Evolutionary conservation across 108 stramenopile species (phyloP), one percentile per base, ranked within the genome.

Genomic region (Licmophora abbreviata): DNA sequence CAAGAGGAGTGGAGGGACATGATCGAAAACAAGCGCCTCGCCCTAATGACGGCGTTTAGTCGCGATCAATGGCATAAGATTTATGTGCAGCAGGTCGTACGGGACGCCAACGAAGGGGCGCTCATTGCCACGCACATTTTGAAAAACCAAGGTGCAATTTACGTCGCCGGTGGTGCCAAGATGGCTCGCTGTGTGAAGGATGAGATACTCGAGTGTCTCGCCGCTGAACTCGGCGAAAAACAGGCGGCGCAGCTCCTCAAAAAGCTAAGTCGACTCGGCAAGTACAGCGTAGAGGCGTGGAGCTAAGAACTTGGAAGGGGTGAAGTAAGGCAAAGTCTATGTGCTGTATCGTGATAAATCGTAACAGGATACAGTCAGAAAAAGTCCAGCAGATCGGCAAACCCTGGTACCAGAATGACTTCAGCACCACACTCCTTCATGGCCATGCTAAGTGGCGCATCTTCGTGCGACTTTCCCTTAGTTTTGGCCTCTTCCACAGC

Each of bases 141-240:
- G 35, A 68, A 71, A 29, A 37, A 48, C 0, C 38, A 63, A 28
- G 85, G 89, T 23, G 84, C 84, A 25, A 51, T 91, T 21, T 85
- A 79, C 33, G 77, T 91, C 52, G 88, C 88, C 2, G 88, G 88
- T 47, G 79, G 85, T 20, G 80, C 88, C 10, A 83, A 76, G 45
- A 91, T 91, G 88, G 83, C 88, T 5, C 61, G 68, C 12, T 68
- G 74, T 8, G 84, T 86, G 33, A 81, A 74, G 34, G 79, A 91
- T 49, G 84, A 83, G 53, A 65, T 91, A 15, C 56, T 86, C 3
- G 78, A 74, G 45, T 56, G 58, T 6, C 63, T 86, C 10, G 51
- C 64, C 12, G 40, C 75, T 11, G 30, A 37, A 7, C 68, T 70
- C 33, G 69, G 71, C 36, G 78, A 73, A 44, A 37, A 47, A 14